Percentiles rank a stretch among this genome's conserved stretches.
Conservation (phyloP, 805 yeast genomes). For the Monosporozyma siamensis region DNA sequence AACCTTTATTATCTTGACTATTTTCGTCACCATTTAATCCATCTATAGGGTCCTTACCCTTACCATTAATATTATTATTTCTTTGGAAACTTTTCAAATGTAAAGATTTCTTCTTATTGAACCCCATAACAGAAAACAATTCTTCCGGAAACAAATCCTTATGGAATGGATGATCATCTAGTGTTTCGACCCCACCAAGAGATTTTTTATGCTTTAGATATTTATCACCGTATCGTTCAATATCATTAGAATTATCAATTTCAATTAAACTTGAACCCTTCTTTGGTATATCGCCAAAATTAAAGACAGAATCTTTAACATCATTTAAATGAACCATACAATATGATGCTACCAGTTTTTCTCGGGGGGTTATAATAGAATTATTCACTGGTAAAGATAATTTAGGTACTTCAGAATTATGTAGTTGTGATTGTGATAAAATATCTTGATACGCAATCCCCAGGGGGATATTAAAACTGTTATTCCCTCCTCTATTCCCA, state of each 20-base stretch:
- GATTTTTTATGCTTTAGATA: slow-evolving; percentile 62
- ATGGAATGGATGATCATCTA: slow-evolving; percentile 66
- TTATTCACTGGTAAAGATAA: slow-evolving; percentile 59
- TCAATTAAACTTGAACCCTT: slow-evolving; percentile 28
- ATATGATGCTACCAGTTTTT: slow-evolving; percentile 44
- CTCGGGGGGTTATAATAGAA: slow-evolving; percentile 37
- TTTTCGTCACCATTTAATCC: background rate
- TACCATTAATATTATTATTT: slow-evolving; percentile 20
- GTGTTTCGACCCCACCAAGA: slow-evolving; percentile 1
- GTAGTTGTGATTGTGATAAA: slow-evolving; percentile 20
- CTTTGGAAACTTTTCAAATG: slow-evolving; percentile 30
- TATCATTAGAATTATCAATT: slow-evolving; percentile 45
- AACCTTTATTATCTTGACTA: slow-evolving; percentile 21
- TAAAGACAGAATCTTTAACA: slow-evolving; percentile 57
- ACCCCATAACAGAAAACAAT: slow-evolving; percentile 61
- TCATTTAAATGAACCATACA: slow-evolving; percentile 42
- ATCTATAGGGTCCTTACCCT: too few species aligned
- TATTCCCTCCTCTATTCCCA: slow-evolving; percentile 23
- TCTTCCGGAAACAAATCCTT: slow-evolving; percentile 70
- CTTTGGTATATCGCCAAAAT: slow-evolving; percentile 41
- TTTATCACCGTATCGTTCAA: slow-evolving; percentile 73
- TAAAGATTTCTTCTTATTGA: slow-evolving; percentile 43
- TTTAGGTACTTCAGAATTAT: slow-evolving; percentile 26
- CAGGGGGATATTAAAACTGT: slow-evolving; percentile 42
- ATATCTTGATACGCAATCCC: slow-evolving; percentile 64